Conservation (phyloP, 805 yeast species). For the Lipomyces orientalis region DNA sequence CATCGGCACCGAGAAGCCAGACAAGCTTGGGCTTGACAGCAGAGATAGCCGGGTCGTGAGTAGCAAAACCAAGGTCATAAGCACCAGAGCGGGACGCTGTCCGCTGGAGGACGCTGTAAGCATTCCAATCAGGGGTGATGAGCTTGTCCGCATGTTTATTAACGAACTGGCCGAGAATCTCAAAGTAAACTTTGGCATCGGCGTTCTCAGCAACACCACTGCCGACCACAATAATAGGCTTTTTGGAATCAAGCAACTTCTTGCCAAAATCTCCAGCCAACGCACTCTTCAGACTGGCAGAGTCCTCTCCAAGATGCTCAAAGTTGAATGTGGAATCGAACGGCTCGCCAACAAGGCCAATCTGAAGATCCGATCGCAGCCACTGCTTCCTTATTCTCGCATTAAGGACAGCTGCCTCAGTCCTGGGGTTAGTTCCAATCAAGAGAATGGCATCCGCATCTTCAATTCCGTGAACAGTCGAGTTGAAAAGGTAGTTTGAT, state of each 20-base stretch:
- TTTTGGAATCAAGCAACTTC: slow-evolving; percentile 67
- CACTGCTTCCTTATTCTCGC: slow-evolving; percentile 82
- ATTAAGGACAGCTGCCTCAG: slow-evolving; percentile 86
- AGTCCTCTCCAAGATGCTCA: slow-evolving; percentile 66
- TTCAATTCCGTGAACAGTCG: slow-evolving; percentile 78
- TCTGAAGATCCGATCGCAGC: slow-evolving; percentile 68
- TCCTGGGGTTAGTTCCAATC: slow-evolving; percentile 87
- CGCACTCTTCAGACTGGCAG: slow-evolving; percentile 62
- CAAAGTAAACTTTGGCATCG: slow-evolving; percentile 67
- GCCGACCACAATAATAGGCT: slow-evolving; percentile 81
- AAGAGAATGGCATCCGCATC: slow-evolving; percentile 81
- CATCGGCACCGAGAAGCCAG: slow-evolving; percentile 85
- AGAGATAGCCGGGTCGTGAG: slow-evolving; percentile 54
- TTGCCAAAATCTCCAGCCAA: slow-evolving; percentile 71
- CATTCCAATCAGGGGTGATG: slow-evolving; percentile 78
- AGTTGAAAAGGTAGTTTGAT: slow-evolving; percentile 79
- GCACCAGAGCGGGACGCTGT: slow-evolving; percentile 90
- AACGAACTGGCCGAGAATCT: slow-evolving; percentile 66
- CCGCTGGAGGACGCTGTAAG: slow-evolving; percentile 78
- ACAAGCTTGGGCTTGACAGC: slow-evolving; percentile 69
- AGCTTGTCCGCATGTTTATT: slow-evolving; percentile 59
- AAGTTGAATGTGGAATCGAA: slow-evolving; percentile 78
- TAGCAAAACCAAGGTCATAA: slow-evolving; percentile 78
- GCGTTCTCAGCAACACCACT: slow-evolving; percentile 73
- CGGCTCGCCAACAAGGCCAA: slow-evolving; percentile 74